These are phyloP conservation scores for Pharus latifolius DNA, from an alignment of 176 grass and related monocot genomes.

Conservation along the genomic window DNA sequence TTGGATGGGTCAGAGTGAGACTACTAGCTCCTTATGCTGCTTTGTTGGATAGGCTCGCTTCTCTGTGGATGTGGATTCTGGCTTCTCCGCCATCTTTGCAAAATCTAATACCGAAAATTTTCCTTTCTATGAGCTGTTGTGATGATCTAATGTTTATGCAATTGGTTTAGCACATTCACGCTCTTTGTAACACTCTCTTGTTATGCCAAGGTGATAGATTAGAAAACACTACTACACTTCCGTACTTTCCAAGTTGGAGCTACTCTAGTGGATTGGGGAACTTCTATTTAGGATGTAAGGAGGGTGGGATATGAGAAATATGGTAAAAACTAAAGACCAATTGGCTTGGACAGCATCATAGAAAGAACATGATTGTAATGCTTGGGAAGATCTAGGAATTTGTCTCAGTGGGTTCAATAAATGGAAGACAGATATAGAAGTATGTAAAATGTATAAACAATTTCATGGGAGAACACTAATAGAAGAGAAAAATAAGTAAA, in stretches of 20 bases:
- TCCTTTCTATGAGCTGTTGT: not conserved
- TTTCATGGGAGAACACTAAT: too few relatives aligned
- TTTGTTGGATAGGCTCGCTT: not conserved
- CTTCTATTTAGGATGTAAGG: not conserved
- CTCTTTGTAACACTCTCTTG: not conserved
- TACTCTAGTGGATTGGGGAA: not conserved
- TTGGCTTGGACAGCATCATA: too few relatives aligned
- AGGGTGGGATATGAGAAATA: not conserved
- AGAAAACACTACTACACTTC: not conserved
- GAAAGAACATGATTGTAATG: too few relatives aligned
- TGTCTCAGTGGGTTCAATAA: too few relatives aligned
- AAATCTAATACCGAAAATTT: not conserved
- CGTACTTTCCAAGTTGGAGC: not conserved
- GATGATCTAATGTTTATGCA: not conserved
- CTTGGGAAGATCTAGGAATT: too few relatives aligned
- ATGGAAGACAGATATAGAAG: too few relatives aligned
- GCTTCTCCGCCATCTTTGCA: not conserved
- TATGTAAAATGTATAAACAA: too few relatives aligned
- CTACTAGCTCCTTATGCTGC: not conserved
- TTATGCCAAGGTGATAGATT: not conserved
- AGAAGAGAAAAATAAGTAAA: too few relatives aligned
- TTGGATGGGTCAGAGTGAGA: not conserved
- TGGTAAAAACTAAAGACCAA: not conserved
- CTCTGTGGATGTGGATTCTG: not conserved
- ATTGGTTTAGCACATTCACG: not conserved